Base-by-base conservation (phyloP, 768 basidiomycete genomes). In the Pleurotus pulmonarius region DNA sequence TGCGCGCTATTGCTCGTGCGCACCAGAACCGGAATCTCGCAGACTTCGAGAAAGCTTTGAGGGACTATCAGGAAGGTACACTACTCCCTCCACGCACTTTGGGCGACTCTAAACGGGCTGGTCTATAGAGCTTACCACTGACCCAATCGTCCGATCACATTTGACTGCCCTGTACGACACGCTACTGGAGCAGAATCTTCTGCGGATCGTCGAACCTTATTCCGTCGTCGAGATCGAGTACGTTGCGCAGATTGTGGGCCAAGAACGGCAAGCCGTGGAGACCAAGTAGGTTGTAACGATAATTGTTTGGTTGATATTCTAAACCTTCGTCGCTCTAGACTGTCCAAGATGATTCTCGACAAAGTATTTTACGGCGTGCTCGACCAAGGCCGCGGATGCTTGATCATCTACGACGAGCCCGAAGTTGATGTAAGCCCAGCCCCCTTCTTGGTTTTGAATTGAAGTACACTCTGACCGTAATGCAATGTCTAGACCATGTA, bases 341-440 rank as follows among this genome's bases (percentile, higher is more conserved):
- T 98, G 24, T 94, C 91, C 26, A 96, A 99, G 68, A 98, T 99
- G 96, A 99, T 98, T 59, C 75, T 98, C 38, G 96, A 98, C 73
- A 95, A 95, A 63, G 85, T 95, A 1, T 83, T 98, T 60, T 83
- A 92, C 59, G 96, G 96, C 4, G 94, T 99, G 1, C 79, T 99
- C n/a, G 96, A 98, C 68, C 96, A 98, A 69, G 94, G 93, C 24
- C 82, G 92, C 2, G 94, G 94, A 0, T 94, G 94, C 65, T 73
- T 98, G 48, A 74, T 97, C 49, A 85, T 98, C n/a, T 98, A 90
- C 59, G 92, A 97, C 56, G 79, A 92, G 69, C 83, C 84, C 1
- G 88, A 91, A 64, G 83, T 83, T 11, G 94, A 97, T 72, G 93
- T 93, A 64, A 56, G 90, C 80, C 20, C 20, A 56, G 90, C 80